Percentiles rank a stretch among this genome's conserved stretches.
Conservation (phyloP, 495 filamentous ascomycete species). For the Tuber aestivum region DNA sequence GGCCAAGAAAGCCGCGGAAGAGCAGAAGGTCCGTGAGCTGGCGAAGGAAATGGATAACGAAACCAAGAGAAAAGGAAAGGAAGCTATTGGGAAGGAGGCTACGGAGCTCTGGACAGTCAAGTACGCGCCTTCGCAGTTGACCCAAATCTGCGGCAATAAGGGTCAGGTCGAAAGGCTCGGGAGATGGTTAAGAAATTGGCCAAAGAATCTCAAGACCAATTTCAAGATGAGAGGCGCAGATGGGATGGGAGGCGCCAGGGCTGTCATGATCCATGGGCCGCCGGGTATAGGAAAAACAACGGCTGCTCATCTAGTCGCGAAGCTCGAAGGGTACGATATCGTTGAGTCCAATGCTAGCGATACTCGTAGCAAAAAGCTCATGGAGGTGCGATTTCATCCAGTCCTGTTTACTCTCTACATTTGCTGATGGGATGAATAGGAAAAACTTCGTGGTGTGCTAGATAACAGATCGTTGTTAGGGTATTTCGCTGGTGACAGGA, state of each 20-base stretch:
- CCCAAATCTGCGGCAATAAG: constrained; percentile 95
- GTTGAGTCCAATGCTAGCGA: constrained; percentile 96
- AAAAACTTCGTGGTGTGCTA: constrained; percentile 74
- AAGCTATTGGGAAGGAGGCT: constrained; percentile 46
- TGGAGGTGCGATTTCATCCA: constrained; percentile 53
- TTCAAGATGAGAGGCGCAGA: constrained; percentile 78
- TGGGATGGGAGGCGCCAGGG: constrained; percentile 68
- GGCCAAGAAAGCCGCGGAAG: constrained; percentile 74
- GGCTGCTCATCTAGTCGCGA: constrained; percentile 88
- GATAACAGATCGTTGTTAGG: constrained; percentile 89
- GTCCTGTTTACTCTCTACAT: neutral
- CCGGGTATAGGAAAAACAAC: constrained; percentile 98
- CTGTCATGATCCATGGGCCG: constrained; percentile 87
- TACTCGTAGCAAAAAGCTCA: constrained; percentile 92
- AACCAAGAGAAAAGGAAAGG: constrained; percentile 48
- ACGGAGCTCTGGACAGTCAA: constrained; percentile 89
- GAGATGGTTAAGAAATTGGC: constrained; percentile 78
- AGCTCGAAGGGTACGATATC: constrained; percentile 86
- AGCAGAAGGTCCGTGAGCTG: constrained; percentile 66
- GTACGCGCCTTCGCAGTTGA: constrained; percentile 77
- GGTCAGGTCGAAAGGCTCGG: constrained; percentile 80
- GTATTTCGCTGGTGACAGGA: constrained; percentile 80
- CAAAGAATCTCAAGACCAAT: constrained; percentile 60
- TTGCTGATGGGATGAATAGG: constrained; percentile 29
- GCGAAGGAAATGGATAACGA: constrained; percentile 75